Evolutionary conservation across 768 basidiomycete genomes (phyloP).

Genomic region (Lentinula detonsa): DNA sequence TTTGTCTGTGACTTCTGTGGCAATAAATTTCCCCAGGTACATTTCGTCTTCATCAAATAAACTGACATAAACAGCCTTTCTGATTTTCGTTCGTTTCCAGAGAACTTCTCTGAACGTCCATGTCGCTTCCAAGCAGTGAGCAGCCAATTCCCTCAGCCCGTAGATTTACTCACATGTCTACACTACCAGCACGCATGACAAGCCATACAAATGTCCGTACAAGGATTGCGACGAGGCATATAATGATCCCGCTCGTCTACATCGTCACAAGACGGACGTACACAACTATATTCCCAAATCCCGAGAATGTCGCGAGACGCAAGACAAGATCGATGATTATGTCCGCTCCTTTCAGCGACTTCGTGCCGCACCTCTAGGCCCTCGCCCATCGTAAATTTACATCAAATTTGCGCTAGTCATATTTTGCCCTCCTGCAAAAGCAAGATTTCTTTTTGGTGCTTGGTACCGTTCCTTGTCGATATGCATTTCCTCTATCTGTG

Average conservation of each 20-base stretch:
- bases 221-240: constrained; percentile 43
- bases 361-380: background rate
- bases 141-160: constrained; percentile 2
- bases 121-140: constrained; percentile 45
- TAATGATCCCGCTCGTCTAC: constrained; percentile 61
- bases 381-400: no score
- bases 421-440: no score
- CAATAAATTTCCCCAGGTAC: constrained; percentile 43
- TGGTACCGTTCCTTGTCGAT: no score
- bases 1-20: constrained; percentile 46
- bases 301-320: constrained; percentile 27
- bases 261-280: constrained; percentile 48
- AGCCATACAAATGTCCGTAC: constrained; percentile 47
- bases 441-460: no score
- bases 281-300: constrained; percentile 49
- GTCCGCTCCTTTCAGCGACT: background rate
- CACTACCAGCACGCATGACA: constrained; percentile 45
- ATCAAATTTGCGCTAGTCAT: no score
- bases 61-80: background rate
- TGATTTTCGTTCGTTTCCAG: constrained; percentile 17
- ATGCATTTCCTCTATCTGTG: no score
- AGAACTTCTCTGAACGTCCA: constrained; percentile 57
- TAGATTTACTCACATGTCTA: background rate
- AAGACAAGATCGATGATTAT: constrained; percentile 28
- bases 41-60: background rate